phyloP scores from a whole-genome alignment of 2,329 filamentous ascomycete species.

The Trichoderma cornu-damae region DNA sequence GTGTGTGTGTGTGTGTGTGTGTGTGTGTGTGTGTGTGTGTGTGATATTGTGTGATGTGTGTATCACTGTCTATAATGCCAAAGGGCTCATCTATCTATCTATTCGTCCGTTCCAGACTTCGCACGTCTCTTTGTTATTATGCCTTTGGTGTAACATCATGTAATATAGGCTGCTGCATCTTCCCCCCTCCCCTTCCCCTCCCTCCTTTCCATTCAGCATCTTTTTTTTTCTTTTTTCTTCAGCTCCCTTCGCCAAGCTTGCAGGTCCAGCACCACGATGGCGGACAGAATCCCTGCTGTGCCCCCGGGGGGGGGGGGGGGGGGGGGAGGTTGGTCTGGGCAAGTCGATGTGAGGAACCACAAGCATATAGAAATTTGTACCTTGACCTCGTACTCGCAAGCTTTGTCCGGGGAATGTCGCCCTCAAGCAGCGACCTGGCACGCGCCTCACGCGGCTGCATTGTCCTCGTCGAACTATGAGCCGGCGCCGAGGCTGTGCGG shows the following conservation, averaged over 20 bases:
- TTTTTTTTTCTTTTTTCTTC: too few relatives aligned
- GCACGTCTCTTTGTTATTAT: not conserved
- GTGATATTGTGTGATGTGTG: too few relatives aligned
- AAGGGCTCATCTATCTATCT: not conserved
- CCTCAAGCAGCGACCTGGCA: not conserved
- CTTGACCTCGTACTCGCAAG: too few relatives aligned
- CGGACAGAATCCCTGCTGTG: not conserved
- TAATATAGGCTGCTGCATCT: too few relatives aligned
- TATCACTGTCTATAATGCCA: too few relatives aligned
- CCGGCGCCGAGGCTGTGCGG: not conserved
- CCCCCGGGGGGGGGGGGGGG: too few relatives aligned
- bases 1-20: too few relatives aligned
- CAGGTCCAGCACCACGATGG: not conserved
- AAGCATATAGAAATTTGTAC: not conserved
- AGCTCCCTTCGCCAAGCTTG: not conserved
- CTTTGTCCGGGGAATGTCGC: not conserved
- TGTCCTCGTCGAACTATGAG: not conserved
- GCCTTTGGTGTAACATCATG: not conserved
- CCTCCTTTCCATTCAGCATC: not conserved
- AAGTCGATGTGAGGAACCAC: not conserved
- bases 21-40: too few relatives aligned
- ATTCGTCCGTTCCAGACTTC: not conserved
- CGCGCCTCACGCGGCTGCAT: not conserved
- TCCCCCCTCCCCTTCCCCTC: not conserved
- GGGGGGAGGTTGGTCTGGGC: not conserved